Conservation (phyloP, 108 stramenopile species). For the Nannochloropsis gaditana region DNA sequence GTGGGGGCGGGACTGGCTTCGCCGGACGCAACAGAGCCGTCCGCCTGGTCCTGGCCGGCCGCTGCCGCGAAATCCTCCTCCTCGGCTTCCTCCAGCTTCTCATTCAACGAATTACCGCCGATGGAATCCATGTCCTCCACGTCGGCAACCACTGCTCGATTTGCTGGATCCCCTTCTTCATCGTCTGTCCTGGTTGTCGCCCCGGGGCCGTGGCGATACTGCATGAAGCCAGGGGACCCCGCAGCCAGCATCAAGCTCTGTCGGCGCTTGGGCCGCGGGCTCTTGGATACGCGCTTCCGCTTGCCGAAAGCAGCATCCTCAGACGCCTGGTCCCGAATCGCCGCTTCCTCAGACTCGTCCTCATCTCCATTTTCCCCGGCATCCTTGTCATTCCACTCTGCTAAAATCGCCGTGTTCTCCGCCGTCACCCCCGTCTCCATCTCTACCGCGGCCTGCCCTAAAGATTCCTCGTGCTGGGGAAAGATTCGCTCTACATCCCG, state of each 20-base stretch:
- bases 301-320: background rate
- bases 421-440: conserved; percentile 36
- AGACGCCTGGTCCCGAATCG: background rate
- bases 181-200: background rate
- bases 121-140: background rate
- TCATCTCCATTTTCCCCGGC: background rate
- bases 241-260: conserved; percentile 17
- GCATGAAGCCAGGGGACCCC: background rate
- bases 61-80: background rate
- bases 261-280: conserved; percentile 10
- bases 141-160: background rate
- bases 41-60: background rate
- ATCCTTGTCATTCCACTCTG: conserved; percentile 27
- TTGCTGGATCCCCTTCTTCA: background rate
- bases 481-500: conserved; percentile 26
- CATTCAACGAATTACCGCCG: conserved; percentile 12
- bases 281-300: background rate
- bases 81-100: background rate
- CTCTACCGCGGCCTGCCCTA: background rate
- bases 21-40: background rate
- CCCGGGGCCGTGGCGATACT: background rate
- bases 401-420: conserved; percentile 32
- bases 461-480: conserved; percentile 19
- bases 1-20: background rate
- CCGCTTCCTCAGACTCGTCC: background rate